Evolutionary conservation across 257 asterid genomes (phyloP).

Genomic region (Jasminum sambac): DNA sequence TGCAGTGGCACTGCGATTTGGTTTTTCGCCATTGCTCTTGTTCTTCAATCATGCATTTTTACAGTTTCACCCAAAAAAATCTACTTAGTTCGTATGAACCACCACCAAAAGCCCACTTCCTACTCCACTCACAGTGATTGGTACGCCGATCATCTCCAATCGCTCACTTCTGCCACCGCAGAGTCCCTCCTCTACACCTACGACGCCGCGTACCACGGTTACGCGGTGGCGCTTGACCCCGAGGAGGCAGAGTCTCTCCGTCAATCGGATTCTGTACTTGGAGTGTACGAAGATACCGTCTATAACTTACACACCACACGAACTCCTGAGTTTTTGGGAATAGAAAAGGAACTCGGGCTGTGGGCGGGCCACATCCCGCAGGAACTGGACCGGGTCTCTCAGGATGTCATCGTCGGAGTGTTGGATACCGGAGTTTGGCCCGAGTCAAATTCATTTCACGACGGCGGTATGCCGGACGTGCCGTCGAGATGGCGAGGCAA

Average conservation of each 20-base stretch:
- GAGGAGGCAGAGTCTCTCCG: slow-evolving; percentile 44
- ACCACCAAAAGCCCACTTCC: slow-evolving; percentile 31
- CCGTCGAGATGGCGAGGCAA: slow-evolving; percentile 49
- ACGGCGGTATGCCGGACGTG: slow-evolving; percentile 30
- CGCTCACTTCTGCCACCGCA: slow-evolving; percentile 38
- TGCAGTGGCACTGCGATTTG: slow-evolving; percentile 11
- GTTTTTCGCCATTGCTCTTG: slow-evolving; percentile 4
- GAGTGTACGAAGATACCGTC: slow-evolving; percentile 46
- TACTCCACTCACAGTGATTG: slow-evolving; percentile 46
- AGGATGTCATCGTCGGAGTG: slow-evolving; percentile 44
- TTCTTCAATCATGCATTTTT: slow-evolving; percentile 33
- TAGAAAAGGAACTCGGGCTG: slow-evolving; percentile 31
- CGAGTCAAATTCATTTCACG: slow-evolving; percentile 39
- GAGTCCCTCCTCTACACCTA: slow-evolving; percentile 48
- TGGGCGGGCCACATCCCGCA: slow-evolving; percentile 41
- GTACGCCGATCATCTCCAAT: slow-evolving; percentile 46
- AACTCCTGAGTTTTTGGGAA: slow-evolving; percentile 53
- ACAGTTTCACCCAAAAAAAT: slow-evolving; percentile 27
- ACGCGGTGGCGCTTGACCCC: slow-evolving; percentile 41
- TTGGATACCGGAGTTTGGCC: slow-evolving; percentile 58
- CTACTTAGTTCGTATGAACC: slow-evolving; percentile 51
- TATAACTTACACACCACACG: slow-evolving; percentile 61
- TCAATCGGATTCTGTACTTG: slow-evolving; percentile 44
- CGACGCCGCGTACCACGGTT: slow-evolving; percentile 45
- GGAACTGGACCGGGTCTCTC: slow-evolving; percentile 46